phyloP scores from a whole-genome alignment of 768 basidiomycete species.

The Kwoniella sp. region DNA sequence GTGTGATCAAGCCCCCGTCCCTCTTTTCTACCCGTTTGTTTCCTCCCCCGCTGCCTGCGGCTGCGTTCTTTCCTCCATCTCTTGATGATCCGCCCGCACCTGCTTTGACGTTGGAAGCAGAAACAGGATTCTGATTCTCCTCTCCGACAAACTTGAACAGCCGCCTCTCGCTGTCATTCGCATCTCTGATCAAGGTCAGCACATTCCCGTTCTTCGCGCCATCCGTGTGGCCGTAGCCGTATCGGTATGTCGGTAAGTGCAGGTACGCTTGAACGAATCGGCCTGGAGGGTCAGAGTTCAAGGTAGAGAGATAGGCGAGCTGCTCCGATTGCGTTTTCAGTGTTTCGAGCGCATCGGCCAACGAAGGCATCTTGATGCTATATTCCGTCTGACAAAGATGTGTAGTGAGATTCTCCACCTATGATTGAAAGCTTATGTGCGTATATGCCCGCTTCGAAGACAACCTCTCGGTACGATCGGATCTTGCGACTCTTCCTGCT shows the following conservation, averaged over 20 bases:
- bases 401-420: no score
- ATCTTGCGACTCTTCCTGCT: no score
- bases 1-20: slow-evolving; percentile 45
- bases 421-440: no score
- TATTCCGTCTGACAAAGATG: no score
- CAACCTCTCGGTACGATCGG: no score
- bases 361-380: slow-evolving; percentile 35
- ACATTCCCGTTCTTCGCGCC: slow-evolving; percentile 14
- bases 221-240: background rate
- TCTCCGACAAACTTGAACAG: slow-evolving; percentile 54
- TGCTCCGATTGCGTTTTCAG: slow-evolving; percentile 34
- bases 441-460: no score
- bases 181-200: slow-evolving; percentile 48
- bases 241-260: slow-evolving; percentile 3
- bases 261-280: slow-evolving; percentile 43
- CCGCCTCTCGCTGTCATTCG: slow-evolving; percentile 42
- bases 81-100: background rate
- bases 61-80: background rate
- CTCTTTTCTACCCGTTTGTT: slow-evolving; percentile 52
- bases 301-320: slow-evolving; percentile 32
- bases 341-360: slow-evolving; percentile 34
- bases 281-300: slow-evolving; percentile 34
- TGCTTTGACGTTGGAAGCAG: background rate
- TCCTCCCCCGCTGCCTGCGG: slow-evolving; percentile 25
- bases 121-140: background rate